Base-by-base conservation (phyloP, 2,329 filamentous ascomycete genomes). In the Tolypocladium album region DNA sequence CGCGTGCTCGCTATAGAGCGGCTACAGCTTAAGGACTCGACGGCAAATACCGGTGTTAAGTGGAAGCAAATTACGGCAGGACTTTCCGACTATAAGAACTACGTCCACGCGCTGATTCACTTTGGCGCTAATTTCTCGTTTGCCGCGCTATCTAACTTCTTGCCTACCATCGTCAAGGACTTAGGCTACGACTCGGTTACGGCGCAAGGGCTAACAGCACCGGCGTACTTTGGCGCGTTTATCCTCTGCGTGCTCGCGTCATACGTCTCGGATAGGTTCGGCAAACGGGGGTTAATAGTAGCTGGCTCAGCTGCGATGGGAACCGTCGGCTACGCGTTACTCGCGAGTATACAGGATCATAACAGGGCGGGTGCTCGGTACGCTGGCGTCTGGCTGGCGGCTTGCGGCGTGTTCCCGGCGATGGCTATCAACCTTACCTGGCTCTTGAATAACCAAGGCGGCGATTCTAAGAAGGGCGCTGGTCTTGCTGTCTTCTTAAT, bases 191-290 rank as follows among this genome's bases (percentile, higher is more conserved):
- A 68, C 0, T 67, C 67, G 3, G 61, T 77, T 58, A 66, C 73
- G 34, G 73, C 75, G 0, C 75, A 78, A 60, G 76, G 76, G 0
- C 65, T 78, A 0, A 69, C 73, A 0, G 76, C 76, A 1, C 75
- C 75, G 0, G 70, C 74, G 2, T 78, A 78, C 61, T 70, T 78
- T 45, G 65, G 62, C 4, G 70, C 75, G 2, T 78, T 76, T 58
- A 45, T 77, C 0, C 67, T 68, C 53, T 71, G 68, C 40, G 59
- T 73, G 20, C 43, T 63, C 12, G 68, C 66, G 0, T 70, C 74
- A 0, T 69, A 69, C 27, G 55, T 71, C 1, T 73, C 75, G 0
- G 76, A 78, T 60, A 64, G 70, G n/a, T 70, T 66, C 31, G 66
- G 70, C 27, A 67, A 69, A 27, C 64, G 75, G 20, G 75, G 75